Evolutionary conservation across 2,329 filamentous ascomycete genomes (phyloP).

Genomic region (Podosphaera aphanis): DNA sequence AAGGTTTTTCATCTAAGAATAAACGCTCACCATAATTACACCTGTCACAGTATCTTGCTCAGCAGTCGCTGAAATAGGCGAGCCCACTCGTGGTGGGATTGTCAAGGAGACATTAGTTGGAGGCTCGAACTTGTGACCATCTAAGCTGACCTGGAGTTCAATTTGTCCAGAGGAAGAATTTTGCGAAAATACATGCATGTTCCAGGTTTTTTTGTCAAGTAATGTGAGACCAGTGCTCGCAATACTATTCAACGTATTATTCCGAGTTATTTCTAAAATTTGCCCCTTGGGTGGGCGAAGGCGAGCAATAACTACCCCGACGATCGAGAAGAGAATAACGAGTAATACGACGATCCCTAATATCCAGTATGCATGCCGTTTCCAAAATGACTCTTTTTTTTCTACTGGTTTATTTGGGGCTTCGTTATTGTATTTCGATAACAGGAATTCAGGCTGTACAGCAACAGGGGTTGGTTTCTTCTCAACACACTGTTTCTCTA

Average conservation of each 20-base stretch:
- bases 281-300: not conserved
- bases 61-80: conserved; percentile 8
- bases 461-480: not conserved
- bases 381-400: conserved; percentile 6
- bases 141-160: conserved; percentile 6
- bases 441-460: not conserved
- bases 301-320: conserved; percentile 3
- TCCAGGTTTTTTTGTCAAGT: conserved; percentile 8
- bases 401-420: conserved; percentile 5
- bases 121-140: conserved; percentile 6
- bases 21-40: conserved; percentile 7
- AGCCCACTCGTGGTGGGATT: conserved; percentile 6
- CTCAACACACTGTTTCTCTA: not conserved
- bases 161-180: conserved; percentile 5
- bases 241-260: conserved; percentile 7
- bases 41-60: conserved; percentile 5
- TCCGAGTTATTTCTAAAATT: conserved; percentile 1
- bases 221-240: conserved; percentile 8
- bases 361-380: conserved; percentile 6
- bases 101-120: conserved; percentile 4
- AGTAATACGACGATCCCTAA: conserved; percentile 4
- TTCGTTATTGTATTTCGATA: conserved; percentile 1
- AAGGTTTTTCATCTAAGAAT: not conserved
- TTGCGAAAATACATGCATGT: conserved; percentile 9
- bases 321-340: conserved; percentile 3